These are phyloP conservation scores for Paspalum notatum DNA, from an alignment of 176 grass and related monocot species.

Conservation along the genomic window DNA sequence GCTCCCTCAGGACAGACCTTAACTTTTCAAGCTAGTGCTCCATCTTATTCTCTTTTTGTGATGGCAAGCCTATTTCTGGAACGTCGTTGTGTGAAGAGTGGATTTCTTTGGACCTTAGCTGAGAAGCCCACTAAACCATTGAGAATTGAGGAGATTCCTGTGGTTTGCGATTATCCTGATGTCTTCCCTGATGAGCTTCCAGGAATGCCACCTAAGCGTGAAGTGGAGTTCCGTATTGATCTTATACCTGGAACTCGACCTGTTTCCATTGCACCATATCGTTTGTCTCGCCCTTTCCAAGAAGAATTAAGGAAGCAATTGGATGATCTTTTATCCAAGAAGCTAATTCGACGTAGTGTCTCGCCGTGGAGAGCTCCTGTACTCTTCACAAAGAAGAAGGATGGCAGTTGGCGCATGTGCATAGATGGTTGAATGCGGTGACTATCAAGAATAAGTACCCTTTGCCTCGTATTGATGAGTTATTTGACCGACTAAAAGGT, in stretches of 20 bases:
- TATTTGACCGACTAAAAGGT: not conserved
- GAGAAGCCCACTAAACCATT: not conserved
- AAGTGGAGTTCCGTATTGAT: not conserved
- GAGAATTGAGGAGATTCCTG: not conserved
- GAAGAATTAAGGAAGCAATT: not conserved
- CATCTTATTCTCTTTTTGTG: not conserved
- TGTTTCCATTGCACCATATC: not conserved
- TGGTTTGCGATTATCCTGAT: not conserved
- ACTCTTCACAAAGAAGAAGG: not conserved
- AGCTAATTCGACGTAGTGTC: not conserved
- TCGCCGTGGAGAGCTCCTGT: not conserved
- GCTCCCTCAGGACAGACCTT: not conserved
- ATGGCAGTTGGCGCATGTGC: not conserved
- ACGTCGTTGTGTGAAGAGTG: too few species aligned
- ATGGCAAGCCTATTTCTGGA: not conserved
- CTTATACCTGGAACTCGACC: not conserved
- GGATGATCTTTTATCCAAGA: not conserved
- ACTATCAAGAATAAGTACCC: not conserved
- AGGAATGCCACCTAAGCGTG: not conserved
- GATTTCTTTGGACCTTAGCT: too few species aligned
- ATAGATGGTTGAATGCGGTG: not conserved
- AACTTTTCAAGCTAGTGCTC: not conserved
- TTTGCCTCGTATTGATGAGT: not conserved
- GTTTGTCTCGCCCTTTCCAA: not conserved
- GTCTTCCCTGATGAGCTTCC: not conserved